These are phyloP conservation scores for Leccinum pachyderme DNA, from an alignment of 1,284 basidiomycete species.

Conservation along the genomic window DNA sequence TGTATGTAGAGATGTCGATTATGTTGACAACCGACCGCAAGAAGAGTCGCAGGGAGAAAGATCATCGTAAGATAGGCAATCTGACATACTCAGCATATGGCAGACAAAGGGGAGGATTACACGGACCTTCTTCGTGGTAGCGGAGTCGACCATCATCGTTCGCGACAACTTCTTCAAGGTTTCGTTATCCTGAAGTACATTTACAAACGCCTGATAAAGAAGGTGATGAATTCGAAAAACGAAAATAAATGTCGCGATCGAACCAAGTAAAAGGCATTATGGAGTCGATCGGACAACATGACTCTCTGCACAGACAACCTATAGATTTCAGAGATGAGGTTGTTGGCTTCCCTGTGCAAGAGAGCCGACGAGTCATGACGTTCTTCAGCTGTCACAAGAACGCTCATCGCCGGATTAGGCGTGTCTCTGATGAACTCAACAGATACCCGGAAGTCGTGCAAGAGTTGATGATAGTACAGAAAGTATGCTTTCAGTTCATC, in stretches of 20 bases:
- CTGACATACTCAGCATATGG: constrained; percentile 14
- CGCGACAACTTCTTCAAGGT: constrained; percentile 45
- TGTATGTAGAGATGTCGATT: background rate
- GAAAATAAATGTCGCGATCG: background rate
- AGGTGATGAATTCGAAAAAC: background rate
- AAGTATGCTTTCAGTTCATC: constrained; percentile 55
- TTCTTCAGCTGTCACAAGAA: constrained; percentile 14
- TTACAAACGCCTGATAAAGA: constrained; percentile 45
- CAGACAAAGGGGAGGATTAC: background rate
- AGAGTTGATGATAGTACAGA: constrained; percentile 49
- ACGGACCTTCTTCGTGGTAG: constrained; percentile 48
- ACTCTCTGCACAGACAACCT: constrained; percentile 40
- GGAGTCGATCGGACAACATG: constrained; percentile 47
- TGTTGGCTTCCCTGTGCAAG: constrained; percentile 44
- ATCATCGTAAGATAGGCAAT: constrained; percentile 35
- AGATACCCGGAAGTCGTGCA: constrained; percentile 50
- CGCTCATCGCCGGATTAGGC: constrained; percentile 42
- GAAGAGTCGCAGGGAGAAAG: constrained; percentile 30
- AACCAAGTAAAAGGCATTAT: constrained; percentile 51
- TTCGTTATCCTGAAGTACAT: constrained; percentile 46
- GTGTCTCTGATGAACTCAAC: constrained; percentile 47
- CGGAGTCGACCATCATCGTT: constrained; percentile 45
- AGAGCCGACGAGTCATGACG: constrained; percentile 23
- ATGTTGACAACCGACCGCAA: constrained; percentile 36
- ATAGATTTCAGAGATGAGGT: constrained; percentile 44